Conservation (phyloP, 805 yeast genomes). For the Candida parachauliodes region DNA sequence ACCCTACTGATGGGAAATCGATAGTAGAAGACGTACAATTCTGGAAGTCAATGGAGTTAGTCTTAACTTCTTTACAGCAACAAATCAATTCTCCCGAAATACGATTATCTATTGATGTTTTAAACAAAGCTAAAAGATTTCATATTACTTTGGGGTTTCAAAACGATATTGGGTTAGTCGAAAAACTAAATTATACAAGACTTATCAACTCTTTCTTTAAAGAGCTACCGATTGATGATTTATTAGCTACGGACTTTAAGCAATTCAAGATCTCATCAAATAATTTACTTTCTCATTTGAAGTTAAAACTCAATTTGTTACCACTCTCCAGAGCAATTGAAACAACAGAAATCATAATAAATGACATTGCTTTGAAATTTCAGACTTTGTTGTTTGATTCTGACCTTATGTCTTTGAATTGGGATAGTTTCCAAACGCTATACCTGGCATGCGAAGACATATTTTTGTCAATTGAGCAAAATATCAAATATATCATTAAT, state of each 20-base stretch:
- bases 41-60: conserved; percentile 71
- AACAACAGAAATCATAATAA: conserved; percentile 62
- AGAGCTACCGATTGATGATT: conserved; percentile 65
- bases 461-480: conserved; percentile 54
- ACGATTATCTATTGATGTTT: conserved; percentile 51
- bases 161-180: conserved; percentile 66
- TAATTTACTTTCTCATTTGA: conserved; percentile 51
- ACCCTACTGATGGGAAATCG: conserved; percentile 52
- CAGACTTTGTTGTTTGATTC: conserved; percentile 27
- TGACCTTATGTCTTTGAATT: conserved; percentile 44
- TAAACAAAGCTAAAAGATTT: conserved; percentile 70
- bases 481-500: conserved; percentile 58
- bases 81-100: conserved; percentile 59
- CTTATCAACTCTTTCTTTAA: conserved; percentile 61
- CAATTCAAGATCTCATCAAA: conserved; percentile 43
- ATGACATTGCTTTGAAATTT: conserved; percentile 47
- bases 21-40: conserved; percentile 64
- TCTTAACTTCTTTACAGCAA: conserved; percentile 50
- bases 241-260: conserved; percentile 31
- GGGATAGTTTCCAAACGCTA: conserved; percentile 32
- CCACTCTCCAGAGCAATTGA: conserved; percentile 54
- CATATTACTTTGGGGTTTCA: conserved; percentile 72
- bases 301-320: conserved; percentile 43
- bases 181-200: conserved; percentile 47
- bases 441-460: conserved; percentile 22